phyloP scores from a whole-genome alignment of 148 eudicot species.

The Cornus controversa region DNA sequence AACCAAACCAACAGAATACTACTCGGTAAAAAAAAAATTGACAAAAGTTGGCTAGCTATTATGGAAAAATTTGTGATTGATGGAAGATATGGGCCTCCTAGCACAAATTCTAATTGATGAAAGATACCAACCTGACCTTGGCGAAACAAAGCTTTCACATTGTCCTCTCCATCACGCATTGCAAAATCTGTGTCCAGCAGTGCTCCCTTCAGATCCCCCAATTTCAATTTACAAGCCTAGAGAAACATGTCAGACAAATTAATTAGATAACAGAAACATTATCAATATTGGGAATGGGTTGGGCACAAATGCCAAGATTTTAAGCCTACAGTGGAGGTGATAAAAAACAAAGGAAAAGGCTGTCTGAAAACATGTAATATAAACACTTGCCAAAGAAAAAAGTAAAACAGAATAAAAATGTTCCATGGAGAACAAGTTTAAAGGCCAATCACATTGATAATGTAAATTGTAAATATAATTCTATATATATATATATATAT shows the following conservation, averaged over 20 bases:
- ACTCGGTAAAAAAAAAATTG: too few species aligned
- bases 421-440: background rate
- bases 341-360: background rate
- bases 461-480: too few species aligned
- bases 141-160: conserved; percentile 84
- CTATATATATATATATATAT: too few species aligned
- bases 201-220: conserved; percentile 82
- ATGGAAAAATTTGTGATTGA: too few species aligned
- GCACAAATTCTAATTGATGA: background rate
- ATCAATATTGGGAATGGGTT: too few species aligned
- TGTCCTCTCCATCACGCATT: conserved; percentile 76
- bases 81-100: background rate
- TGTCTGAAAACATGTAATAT: background rate
- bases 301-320: background rate
- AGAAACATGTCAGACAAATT: conserved; percentile 4
- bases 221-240: conserved; percentile 81
- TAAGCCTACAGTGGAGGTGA: background rate
- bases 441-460: background rate
- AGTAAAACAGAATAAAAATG: conserved; percentile 1
- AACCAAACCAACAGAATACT: too few species aligned
- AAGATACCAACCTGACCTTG: conserved; percentile 82
- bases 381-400: too few species aligned
- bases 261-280: background rate
- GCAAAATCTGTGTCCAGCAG: conserved; percentile 81
- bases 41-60: too few species aligned